These are phyloP conservation scores for Tylopilus vinaceipallidus DNA, from an alignment of 768 basidiomycete genomes.

Conservation along the genomic window DNA sequence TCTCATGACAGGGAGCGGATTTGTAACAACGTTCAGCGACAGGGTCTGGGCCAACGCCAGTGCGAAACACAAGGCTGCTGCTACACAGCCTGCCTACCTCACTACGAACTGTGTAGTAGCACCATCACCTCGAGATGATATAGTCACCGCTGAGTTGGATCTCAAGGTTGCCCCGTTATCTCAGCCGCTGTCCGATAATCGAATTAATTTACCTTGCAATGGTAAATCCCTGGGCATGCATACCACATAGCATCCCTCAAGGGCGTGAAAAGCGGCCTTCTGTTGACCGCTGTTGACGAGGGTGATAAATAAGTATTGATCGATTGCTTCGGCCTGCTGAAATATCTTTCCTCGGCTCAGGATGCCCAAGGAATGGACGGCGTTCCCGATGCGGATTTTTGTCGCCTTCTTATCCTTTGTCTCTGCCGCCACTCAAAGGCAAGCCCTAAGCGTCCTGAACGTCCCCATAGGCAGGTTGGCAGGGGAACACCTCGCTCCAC, in stretches of 20 bases:
- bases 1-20: conserved; percentile 10
- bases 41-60: conserved; percentile 13
- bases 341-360: conserved; percentile 4
- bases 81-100: conserved; percentile 7
- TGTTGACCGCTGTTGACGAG: conserved; percentile 19
- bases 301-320: conserved; percentile 22
- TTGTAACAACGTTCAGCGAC: conserved; percentile 8
- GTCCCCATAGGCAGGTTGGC: background rate
- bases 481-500: background rate
- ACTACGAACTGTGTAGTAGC: background rate
- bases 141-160: conserved; percentile 16
- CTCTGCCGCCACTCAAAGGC: background rate
- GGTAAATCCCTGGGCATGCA: conserved; percentile 15
- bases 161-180: conserved; percentile 7
- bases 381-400: conserved; percentile 1
- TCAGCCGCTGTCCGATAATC: conserved; percentile 16
- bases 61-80: conserved; percentile 11
- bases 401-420: background rate
- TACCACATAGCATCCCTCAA: conserved; percentile 5
- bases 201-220: conserved; percentile 32
- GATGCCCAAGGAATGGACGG: background rate
- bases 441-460: background rate
- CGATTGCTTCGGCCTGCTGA: background rate
- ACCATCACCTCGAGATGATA: conserved; percentile 5
- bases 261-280: conserved; percentile 15